These are phyloP conservation scores for Suhomyces atakaporum DNA, from an alignment of 1,139 yeast genomes.

Conservation along the genomic window DNA sequence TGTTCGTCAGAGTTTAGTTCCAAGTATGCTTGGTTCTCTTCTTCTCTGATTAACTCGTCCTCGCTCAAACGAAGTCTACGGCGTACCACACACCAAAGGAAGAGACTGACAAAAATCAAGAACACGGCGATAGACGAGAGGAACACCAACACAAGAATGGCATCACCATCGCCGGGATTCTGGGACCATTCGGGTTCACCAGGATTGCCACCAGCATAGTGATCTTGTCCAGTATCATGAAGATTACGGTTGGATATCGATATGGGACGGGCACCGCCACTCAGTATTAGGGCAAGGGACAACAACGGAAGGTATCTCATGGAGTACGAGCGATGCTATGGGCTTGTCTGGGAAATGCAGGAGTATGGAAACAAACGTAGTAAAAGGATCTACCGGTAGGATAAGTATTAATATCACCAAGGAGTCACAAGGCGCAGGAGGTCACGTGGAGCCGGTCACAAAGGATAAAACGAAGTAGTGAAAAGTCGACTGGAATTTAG, in stretches of 20 bases:
- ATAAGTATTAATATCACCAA: background rate
- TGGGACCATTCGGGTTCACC: conserved; percentile 1
- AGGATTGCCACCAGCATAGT: background rate
- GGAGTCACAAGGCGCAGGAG: background rate
- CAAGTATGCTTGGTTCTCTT: conserved; percentile 59
- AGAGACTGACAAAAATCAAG: conserved; percentile 5
- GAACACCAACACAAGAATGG: conserved; percentile 6
- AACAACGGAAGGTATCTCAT: conserved; percentile 6
- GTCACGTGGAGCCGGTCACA: too few relatives aligned
- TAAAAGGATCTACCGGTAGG: background rate
- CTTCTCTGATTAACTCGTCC: conserved; percentile 63
- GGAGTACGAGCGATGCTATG: background rate
- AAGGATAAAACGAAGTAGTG: too few relatives aligned
- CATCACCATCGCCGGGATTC: conserved; percentile 2
- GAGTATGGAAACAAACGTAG: background rate
- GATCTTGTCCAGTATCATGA: background rate
- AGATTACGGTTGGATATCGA: background rate
- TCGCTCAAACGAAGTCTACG: conserved; percentile 32
- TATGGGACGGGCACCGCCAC: conserved; percentile 8
- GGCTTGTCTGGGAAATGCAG: background rate
- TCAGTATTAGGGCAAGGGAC: conserved; percentile 6
- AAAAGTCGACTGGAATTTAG: too few relatives aligned
- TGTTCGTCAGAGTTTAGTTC: conserved; percentile 72
- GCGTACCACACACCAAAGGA: conserved; percentile 13
- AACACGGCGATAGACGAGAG: conserved; percentile 7